Evolutionary conservation across 2,329 filamentous ascomycete species (phyloP).

Genomic region (Exophiala calicioides): DNA sequence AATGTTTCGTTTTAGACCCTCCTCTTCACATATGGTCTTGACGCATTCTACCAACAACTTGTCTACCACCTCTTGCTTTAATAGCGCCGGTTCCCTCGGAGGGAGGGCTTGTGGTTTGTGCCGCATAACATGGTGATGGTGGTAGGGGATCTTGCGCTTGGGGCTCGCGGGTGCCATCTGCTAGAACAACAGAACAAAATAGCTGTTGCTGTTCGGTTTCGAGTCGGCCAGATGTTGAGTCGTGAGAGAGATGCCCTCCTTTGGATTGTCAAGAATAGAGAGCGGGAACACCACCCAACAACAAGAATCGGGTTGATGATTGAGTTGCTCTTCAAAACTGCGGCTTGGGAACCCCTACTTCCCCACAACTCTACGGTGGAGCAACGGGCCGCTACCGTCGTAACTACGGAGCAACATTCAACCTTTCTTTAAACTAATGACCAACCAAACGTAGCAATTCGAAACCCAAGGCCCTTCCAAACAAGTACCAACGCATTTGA

Average conservation of each 20-base stretch:
- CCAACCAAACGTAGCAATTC: too few relatives aligned
- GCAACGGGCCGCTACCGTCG: too few relatives aligned
- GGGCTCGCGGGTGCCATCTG: slow-evolving; percentile 16
- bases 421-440: too few relatives aligned
- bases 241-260: not conserved
- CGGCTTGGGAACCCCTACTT: too few relatives aligned
- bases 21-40: slow-evolving; percentile 37
- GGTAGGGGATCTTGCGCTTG: slow-evolving; percentile 39
- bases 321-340: too few relatives aligned
- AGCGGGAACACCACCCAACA: too few relatives aligned
- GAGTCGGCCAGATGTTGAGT: not conserved
- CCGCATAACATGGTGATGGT: slow-evolving; percentile 45
- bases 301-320: not conserved
- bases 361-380: too few relatives aligned
- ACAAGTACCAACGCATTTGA: too few relatives aligned
- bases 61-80: slow-evolving; percentile 56
- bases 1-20: slow-evolving; percentile 28
- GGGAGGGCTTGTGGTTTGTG: slow-evolving; percentile 34
- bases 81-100: slow-evolving; percentile 43
- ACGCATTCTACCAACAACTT: slow-evolving; percentile 58
- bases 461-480: too few relatives aligned
- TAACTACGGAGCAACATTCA: too few relatives aligned
- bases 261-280: too few relatives aligned
- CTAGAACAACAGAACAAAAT: not conserved
- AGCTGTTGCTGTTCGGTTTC: not conserved